A percentile compares a stretch with the other conserved stretches of the same genome.
phyloP scores from a whole-genome alignment of 2,329 filamentous ascomycete species.

The Xylariaceae sp. region DNA sequence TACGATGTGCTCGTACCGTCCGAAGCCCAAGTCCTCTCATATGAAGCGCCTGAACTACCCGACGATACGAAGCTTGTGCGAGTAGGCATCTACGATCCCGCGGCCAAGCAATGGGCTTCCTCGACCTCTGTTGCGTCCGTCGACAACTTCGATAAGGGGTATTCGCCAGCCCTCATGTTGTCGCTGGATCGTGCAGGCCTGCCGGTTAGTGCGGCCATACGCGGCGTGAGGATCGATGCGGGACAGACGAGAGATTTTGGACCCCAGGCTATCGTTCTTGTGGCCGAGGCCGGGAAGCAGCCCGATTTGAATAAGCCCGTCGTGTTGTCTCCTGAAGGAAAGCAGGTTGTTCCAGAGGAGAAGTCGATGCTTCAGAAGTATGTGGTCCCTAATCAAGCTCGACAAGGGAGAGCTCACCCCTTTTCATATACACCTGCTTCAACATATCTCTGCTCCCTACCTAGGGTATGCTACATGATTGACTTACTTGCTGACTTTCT shows the following conservation, averaged over 20 bases:
- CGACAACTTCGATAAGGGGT: conserved; percentile 67
- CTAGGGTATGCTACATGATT: not conserved
- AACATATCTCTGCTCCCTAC: not conserved
- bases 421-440: not conserved
- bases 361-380: conserved; percentile 74
- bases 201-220: conserved; percentile 58
- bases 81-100: conserved; percentile 62
- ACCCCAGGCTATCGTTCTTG: conserved; percentile 61
- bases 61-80: conserved; percentile 58
- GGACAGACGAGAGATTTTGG: conserved; percentile 71
- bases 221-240: conserved; percentile 67
- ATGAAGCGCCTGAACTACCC: conserved; percentile 62
- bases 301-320: conserved; percentile 70
- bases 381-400: too few relatives aligned
- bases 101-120: conserved; percentile 56
- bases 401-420: too few relatives aligned
- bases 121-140: conserved; percentile 62
- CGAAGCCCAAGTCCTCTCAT: conserved; percentile 57
- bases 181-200: conserved; percentile 53
- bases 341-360: conserved; percentile 63
- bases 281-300: conserved; percentile 57
- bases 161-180: conserved; percentile 62
- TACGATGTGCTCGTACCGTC: conserved; percentile 57
- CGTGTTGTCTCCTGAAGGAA: conserved; percentile 66
- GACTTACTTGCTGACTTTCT: conserved; percentile 44